Evolutionary conservation across 2,329 filamentous ascomycete species (phyloP), one percentile per base, ranked within the genome.

Genomic region (Neonectria hederae): DNA sequence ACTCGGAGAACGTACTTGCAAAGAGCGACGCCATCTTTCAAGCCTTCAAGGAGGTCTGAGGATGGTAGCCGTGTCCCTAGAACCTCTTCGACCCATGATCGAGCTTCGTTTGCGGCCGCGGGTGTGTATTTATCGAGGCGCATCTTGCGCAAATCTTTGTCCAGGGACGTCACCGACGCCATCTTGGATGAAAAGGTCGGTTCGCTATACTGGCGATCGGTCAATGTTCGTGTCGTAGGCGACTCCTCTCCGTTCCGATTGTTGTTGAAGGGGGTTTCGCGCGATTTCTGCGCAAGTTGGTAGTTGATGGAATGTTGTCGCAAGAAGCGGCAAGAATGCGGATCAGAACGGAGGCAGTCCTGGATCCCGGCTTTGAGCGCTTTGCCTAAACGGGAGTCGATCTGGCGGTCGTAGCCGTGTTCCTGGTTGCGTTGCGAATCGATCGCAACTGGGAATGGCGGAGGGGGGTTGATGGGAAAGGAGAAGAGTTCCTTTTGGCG

Each of bases 121-220:
- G 94, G 93, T 1, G 95, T 98, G 81, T 97, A 98, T 81, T 95
- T 92, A 65, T 94, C 92, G 74, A 97, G 85, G 80, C 96, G 94
- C 86, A 98, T 81, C 78, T 90, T 94, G 85, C 93, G 92, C 89
- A 99, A 86, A 83, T 99, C 96, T 80, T 95, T 95, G 81, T 98
- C 96, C 65, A 99, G 84, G 68, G 93, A 97, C 68, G 93, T 88
- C 32, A 98, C 95, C 42, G 95, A 97, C 72, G 95, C 94, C 95
- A 98, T 98, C 67, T 59, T 76, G 68, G 14, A 26, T 22, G 42
- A 10, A 32, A 8, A 21, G 48, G 26, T 11, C 11, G 46, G 35
- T 38, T 38, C 14, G 24, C 26, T 49, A 19, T 7, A 4, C 46
- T 11, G 17, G 13, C 13, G 8, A 24, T 46, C 11, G 43, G 45